Evolutionary conservation across 176 grass and related monocot species (phyloP), one percentile per base, ranked within the genome.

Genomic region (Lolium rigidum): DNA sequence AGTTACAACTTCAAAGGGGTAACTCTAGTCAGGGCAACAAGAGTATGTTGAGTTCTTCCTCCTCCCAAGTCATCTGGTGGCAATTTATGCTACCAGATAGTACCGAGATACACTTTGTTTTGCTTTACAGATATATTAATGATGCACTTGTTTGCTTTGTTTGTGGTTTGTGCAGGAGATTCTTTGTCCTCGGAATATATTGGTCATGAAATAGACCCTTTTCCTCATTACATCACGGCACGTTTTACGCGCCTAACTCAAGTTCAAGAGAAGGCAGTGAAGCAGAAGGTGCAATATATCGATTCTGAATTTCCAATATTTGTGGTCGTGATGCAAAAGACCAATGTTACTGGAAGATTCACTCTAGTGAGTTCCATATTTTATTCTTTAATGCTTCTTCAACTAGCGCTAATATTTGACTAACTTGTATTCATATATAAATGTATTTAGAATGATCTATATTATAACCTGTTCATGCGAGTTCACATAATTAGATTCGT

Each of bases 281-380:
- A 35, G 15, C 14, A 76, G 73, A 52, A 35, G 73, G 73, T 76
- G 24, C 73, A 76, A 6, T 1, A 2, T 54, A 31, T 54, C 9
- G 8, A 76, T 76, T 76, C 73, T 76, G 73, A 54, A 76, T 35
- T 26, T 18, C 47, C 73, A 25, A 31, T 76, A 3, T 76, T 31
- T 76, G 73, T 76, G 25, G 73, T 17, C 4, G 16, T 54, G 73
- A 76, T 76, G 73, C 73, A 76, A 18, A 28, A 76, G 15, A 54
- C 73, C 48, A 76, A 76, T 76, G 73, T 76, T 54, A 18, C 73
- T 11, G 48, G 73, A 76, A 76, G 73, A 54, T 76, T 54, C 73
- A 76, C 48, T 31, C 14, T 76, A 35, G 73, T 76, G 24, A 76
- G 73, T 76, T 76, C 24, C 48, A 17, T 17, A 76, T 26, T 54